Conservation (phyloP, 768 basidiomycete species). For the Auriculariales sp. region DNA sequence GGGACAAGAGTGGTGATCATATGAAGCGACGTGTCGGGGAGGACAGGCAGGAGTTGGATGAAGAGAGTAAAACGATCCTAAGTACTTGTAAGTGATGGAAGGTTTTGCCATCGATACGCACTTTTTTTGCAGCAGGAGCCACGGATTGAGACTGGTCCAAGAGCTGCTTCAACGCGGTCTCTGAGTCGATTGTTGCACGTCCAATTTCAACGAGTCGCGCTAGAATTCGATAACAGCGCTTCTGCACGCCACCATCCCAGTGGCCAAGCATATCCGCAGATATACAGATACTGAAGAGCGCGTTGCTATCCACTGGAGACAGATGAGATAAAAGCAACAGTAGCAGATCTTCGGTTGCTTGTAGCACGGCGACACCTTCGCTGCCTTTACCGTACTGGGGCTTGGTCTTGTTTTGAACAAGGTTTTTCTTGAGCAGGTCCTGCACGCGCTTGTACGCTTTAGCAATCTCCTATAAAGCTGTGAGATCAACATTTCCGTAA, state of each 20-base stretch:
- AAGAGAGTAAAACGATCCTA: conserved; percentile 78
- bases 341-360: conserved; percentile 73
- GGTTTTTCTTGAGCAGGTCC: conserved; percentile 50
- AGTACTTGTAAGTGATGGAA: background rate
- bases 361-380: conserved; percentile 24
- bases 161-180: conserved; percentile 47
- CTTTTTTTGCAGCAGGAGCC: conserved; percentile 77
- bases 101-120: conserved; percentile 15
- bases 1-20: conserved; percentile 81
- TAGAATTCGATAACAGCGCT: conserved; percentile 85
- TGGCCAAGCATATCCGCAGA: conserved; percentile 52
- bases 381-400: conserved; percentile 23
- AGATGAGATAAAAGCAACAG: conserved; percentile 70
- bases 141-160: conserved; percentile 52
- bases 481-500: background rate
- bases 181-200: conserved; percentile 37
- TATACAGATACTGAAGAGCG: conserved; percentile 59
- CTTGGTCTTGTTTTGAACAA: conserved; percentile 25
- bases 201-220: conserved; percentile 54
- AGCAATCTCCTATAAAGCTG: conserved; percentile 42
- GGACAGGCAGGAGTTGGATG: conserved; percentile 44
- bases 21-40: conserved; percentile 63
- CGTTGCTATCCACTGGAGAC: conserved; percentile 39
- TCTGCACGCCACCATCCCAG: conserved; percentile 81
- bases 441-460: conserved; percentile 71